A percentile compares a stretch with the other conserved stretches of the same genome.
phyloP scores from a whole-genome alignment of 768 basidiomycete genomes.

The Boletus rubroflammeus region DNA sequence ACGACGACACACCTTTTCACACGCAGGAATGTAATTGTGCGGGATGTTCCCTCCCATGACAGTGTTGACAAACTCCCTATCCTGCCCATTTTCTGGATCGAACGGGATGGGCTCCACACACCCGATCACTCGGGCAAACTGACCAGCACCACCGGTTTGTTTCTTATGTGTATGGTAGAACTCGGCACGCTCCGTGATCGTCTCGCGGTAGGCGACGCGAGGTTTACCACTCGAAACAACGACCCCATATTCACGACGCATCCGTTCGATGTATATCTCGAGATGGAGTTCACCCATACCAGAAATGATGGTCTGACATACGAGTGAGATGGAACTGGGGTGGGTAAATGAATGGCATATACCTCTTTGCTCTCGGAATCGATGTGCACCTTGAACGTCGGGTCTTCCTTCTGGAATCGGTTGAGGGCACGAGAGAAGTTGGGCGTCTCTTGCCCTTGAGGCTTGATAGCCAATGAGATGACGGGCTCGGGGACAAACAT shows the following conservation, averaged over 20 bases:
- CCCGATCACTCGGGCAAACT: slow-evolving; percentile 91
- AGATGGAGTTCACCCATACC: slow-evolving; percentile 99
- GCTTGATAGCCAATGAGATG: slow-evolving; percentile 92
- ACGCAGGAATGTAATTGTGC: slow-evolving; percentile 86
- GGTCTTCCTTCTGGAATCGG: slow-evolving; percentile 98
- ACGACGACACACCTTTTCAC: slow-evolving; percentile 69
- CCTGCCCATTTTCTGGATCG: slow-evolving; percentile 75
- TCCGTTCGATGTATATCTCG: slow-evolving; percentile 98
- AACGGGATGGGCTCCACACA: slow-evolving; percentile 84
- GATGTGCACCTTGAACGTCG: slow-evolving; percentile 96
- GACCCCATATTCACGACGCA: slow-evolving; percentile 96
- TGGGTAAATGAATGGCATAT: slow-evolving; percentile 3
- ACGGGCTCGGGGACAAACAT: slow-evolving; percentile 99
- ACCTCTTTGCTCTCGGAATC: slow-evolving; percentile 95
- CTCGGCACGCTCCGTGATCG: slow-evolving; percentile 74
- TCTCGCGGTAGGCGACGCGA: slow-evolving; percentile 94
- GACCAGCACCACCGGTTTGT: slow-evolving; percentile 95
- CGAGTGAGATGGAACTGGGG: not conserved
- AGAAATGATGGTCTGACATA: slow-evolving; percentile 86
- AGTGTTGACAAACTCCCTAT: slow-evolving; percentile 76
- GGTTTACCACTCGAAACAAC: slow-evolving; percentile 94
- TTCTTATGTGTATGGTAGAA: slow-evolving; percentile 97
- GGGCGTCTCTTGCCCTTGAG: slow-evolving; percentile 87
- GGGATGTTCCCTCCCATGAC: slow-evolving; percentile 95
- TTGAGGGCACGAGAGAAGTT: slow-evolving; percentile 96